Conservation (phyloP, 257 asterid species). For the Solanum rostratum region DNA sequence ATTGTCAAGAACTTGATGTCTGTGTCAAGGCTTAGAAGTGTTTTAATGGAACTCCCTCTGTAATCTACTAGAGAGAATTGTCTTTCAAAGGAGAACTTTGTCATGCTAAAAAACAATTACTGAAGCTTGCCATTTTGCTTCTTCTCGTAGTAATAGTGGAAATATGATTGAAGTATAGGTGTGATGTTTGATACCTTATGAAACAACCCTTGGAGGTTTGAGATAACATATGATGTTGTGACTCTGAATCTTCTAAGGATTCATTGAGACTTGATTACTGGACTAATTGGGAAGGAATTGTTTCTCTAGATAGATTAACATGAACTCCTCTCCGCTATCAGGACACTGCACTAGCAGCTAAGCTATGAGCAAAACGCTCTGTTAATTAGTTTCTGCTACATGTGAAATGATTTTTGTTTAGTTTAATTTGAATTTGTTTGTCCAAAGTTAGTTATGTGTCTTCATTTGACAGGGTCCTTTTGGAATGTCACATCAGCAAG, state of each 20-base stretch:
- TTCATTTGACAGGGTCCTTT: conserved; percentile 31
- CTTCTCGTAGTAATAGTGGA: neutral
- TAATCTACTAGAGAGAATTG: neutral
- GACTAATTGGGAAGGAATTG: neutral
- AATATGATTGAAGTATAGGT: neutral
- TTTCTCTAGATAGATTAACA: neutral
- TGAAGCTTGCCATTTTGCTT: neutral
- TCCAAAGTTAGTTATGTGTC: conserved; percentile 1
- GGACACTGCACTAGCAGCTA: neutral
- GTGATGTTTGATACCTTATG: neutral
- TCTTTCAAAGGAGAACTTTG: neutral
- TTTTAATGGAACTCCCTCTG: neutral
- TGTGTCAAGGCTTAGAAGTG: neutral
- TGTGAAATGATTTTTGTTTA: neutral
- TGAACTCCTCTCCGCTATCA: neutral
- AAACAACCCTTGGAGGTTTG: neutral
- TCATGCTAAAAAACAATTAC: neutral
- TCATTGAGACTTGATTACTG: neutral
- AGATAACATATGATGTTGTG: neutral
- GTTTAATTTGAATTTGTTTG: neutral
- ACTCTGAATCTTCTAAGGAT: neutral
- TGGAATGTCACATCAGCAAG: conserved; percentile 53
- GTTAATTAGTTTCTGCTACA: neutral
- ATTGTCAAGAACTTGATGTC: neutral
- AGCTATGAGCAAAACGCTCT: neutral